Evolutionary conservation across 1,139 yeast species (phyloP).

Genomic region (Pneumocystis carinii): DNA sequence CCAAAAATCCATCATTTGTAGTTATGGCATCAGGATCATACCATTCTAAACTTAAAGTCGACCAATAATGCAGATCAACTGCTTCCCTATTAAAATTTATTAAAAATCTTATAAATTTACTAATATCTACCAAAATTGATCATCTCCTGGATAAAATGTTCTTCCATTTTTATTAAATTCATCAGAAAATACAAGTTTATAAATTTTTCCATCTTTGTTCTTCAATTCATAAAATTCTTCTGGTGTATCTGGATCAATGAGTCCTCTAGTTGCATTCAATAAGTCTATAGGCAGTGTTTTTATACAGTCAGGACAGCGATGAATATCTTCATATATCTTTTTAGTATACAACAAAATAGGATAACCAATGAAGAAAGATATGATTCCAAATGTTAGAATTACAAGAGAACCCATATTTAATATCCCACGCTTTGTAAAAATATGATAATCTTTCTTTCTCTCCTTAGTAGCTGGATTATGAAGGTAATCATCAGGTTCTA

Average conservation of each 20-base stretch:
- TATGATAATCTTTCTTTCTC: conserved; percentile 5
- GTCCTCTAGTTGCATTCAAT: conserved; percentile 43
- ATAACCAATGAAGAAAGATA: conserved; percentile 9
- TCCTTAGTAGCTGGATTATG: conserved; percentile 10
- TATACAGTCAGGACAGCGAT: conserved; percentile 12
- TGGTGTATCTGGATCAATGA: conserved; percentile 76
- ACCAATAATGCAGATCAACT: conserved; percentile 60
- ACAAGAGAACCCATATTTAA: conserved; percentile 10
- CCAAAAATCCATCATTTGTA: conserved; percentile 52
- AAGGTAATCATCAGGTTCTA: conserved; percentile 11
- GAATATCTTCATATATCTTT: conserved; percentile 3
- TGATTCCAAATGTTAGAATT: conserved; percentile 6
- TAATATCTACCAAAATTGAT: conserved; percentile 45
- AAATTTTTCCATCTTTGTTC: conserved; percentile 41
- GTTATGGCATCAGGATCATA: conserved; percentile 69
- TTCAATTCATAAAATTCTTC: conserved; percentile 32
- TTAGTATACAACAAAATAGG: conserved; percentile 13
- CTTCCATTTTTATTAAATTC: conserved; percentile 74
- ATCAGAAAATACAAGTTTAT: conserved; percentile 66
- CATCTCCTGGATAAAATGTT: conserved; percentile 70
- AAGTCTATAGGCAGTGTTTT: conserved; percentile 26
- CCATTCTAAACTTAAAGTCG: conserved; percentile 77
- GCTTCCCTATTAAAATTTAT: conserved; percentile 29
- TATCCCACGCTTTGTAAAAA: conserved; percentile 10
- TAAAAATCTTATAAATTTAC: neutral